Conservation (phyloP, 768 basidiomycete genomes). For the Trametes meyenii region DNA sequence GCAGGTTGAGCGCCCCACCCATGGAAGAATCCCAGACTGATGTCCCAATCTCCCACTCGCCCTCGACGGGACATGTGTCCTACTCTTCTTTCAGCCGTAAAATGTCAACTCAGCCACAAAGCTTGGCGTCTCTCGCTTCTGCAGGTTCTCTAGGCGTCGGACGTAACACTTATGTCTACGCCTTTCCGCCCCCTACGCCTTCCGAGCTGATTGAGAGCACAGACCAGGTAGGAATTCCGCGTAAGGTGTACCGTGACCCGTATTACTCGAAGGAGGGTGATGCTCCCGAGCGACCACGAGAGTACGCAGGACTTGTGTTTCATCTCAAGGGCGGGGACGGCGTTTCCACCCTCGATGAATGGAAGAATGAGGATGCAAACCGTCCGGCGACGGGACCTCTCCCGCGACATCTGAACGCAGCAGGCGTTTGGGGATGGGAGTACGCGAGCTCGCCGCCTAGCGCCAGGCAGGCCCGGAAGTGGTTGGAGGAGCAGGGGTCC, state of each 20-base stretch:
- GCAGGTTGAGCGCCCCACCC: conserved; percentile 3
- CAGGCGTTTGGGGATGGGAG: conserved; percentile 72
- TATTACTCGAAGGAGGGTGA: conserved; percentile 78
- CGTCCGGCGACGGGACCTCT: background rate
- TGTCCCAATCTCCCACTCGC: background rate
- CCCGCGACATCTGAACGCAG: conserved; percentile 24
- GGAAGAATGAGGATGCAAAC: conserved; percentile 36
- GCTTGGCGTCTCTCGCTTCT: background rate
- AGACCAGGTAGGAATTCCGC: conserved; percentile 51
- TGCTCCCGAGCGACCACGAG: conserved; percentile 64
- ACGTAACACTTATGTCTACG: conserved; percentile 47
- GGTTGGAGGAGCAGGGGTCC: conserved; percentile 46
- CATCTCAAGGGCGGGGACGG: conserved; percentile 66
- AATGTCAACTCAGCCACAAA: background rate
- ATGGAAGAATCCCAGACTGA: background rate
- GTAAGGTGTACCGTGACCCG: conserved; percentile 73
- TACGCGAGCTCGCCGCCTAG: conserved; percentile 74
- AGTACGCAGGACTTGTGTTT: conserved; percentile 82
- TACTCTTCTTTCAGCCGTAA: background rate
- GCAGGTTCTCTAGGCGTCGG: conserved; percentile 29
- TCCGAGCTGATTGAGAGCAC: conserved; percentile 49
- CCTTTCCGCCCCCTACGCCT: conserved; percentile 50
- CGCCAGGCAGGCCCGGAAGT: conserved; percentile 52
- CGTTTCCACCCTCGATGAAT: conserved; percentile 60
- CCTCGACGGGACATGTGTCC: background rate